Evolutionary conservation across 2,329 filamentous ascomycete species (phyloP).

Genomic region (Phoma sp.): DNA sequence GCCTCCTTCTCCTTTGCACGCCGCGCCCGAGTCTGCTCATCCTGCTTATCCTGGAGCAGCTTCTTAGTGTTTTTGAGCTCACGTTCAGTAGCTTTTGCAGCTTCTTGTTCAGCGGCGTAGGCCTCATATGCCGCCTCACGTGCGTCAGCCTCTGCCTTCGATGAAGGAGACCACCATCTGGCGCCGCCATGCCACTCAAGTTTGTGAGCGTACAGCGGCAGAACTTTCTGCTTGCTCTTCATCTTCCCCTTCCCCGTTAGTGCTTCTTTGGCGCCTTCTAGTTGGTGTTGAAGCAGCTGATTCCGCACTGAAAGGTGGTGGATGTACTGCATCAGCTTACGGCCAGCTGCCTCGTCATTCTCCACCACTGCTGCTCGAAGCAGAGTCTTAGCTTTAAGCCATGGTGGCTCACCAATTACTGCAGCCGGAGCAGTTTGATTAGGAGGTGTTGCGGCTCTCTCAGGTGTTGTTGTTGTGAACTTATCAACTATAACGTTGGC

Average conservation of each 20-base stretch:
- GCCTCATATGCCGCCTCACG: background rate
- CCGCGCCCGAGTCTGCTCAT: background rate
- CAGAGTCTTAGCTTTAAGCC: constrained; percentile 9
- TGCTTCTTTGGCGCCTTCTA: background rate
- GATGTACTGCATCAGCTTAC: background rate
- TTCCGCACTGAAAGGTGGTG: constrained; percentile 4
- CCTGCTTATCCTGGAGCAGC: background rate
- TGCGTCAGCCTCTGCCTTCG: background rate
- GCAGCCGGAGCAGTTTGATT: background rate
- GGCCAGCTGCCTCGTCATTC: background rate
- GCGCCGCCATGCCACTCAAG: constrained; percentile 5
- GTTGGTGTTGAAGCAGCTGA: background rate
- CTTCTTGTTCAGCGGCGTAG: background rate
- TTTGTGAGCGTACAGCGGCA: background rate
- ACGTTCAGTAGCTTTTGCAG: background rate
- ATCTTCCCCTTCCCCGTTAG: background rate
- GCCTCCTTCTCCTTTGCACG: background rate
- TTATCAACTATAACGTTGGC: constrained; percentile 4
- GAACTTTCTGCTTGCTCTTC: background rate
- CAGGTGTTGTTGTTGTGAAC: background rate
- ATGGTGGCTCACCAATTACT: background rate
- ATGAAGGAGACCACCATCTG: constrained; percentile 5
- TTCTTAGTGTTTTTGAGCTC: background rate
- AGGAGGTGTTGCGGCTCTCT: background rate
- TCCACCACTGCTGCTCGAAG: constrained; percentile 1